Evolutionary conservation across 2,329 filamentous ascomycete species (phyloP), one percentile per base, ranked within the genome.

Genomic region (Fusarium ramigenum): DNA sequence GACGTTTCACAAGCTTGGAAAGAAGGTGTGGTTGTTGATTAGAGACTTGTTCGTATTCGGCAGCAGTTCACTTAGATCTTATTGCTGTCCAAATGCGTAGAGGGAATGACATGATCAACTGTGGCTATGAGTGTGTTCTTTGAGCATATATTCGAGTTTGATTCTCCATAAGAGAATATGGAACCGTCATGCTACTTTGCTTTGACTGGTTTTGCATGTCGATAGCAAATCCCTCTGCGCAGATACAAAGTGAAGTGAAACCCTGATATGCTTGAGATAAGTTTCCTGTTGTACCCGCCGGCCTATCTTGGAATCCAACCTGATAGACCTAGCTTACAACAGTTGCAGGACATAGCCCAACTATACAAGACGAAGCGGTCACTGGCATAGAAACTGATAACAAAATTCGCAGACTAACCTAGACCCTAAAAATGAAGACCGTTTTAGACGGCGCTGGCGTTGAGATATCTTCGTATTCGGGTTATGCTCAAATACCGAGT

Each of bases 41-140:
- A 40, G 50, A 53, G 47, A 54, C 59, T 72, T 75, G 74, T 75
- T 77, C 69, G 76, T 77, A 75, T 77, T 78, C 76, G 75, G 62
- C 34, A 59, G 10, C 2, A 18, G 16, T 25, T 36, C 23, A 42
- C 21, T 25, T 15, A n/a, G 19, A 16, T 39, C 42, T 63, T 23
- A 15, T 15, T 23, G 14, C 21, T 37, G 28, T 32, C 65, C 46
- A 67, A 52, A 46, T 56, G 25, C 23, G 32, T 68, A 43, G 42
- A 61, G 58, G 49, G 19, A 54, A 36, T 39, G 34, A 10, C 21
- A 58, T 39, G 21, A 32, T 53, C 46, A n/a, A 21, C 11, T 36
- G 52, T 15, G 14, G 10, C 43, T 14, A 23, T 49, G 14, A 28
- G 16, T 25, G 12, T 30, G 11, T 37, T 34, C 6, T 58, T 19